These are phyloP conservation scores for Cephalotrichum gorgonifer DNA, from an alignment of 2,329 filamentous ascomycete genomes.

Conservation along the genomic window DNA sequence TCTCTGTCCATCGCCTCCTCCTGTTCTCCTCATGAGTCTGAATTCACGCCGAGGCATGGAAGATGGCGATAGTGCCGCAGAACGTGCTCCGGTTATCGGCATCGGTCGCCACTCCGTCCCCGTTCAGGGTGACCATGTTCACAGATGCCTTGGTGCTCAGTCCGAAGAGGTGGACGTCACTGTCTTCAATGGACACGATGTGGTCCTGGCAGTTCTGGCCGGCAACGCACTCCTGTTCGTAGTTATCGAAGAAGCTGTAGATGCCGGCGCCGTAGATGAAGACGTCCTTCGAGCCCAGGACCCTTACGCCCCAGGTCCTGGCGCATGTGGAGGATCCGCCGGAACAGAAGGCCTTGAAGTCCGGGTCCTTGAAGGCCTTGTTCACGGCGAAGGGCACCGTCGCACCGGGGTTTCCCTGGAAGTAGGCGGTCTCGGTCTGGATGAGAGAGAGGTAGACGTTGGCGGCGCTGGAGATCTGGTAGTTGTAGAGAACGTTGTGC, in stretches of 20 bases:
- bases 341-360: constrained; percentile 51
- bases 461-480: constrained; percentile 67
- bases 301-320: constrained; percentile 68
- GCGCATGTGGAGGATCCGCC: constrained; percentile 50
- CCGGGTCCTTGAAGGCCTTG: constrained; percentile 52
- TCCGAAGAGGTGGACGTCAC: constrained; percentile 51
- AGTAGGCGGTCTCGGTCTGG: constrained; percentile 85
- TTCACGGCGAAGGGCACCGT: constrained; percentile 53
- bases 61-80: constrained; percentile 49
- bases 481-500: constrained; percentile 66
- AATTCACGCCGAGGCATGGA: constrained; percentile 17
- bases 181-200: constrained; percentile 64
- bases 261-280: constrained; percentile 64
- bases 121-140: constrained; percentile 62
- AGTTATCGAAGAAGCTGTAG: constrained; percentile 81
- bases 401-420: constrained; percentile 72
- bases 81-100: constrained; percentile 56
- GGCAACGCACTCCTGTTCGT: constrained; percentile 57
- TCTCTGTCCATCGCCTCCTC: not conserved
- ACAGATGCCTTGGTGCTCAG: constrained; percentile 64
- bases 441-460: constrained; percentile 76
- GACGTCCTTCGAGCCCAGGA: constrained; percentile 56
- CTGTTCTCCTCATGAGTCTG: not conserved
- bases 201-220: constrained; percentile 65
- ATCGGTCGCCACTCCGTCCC: constrained; percentile 40